A percentile compares a stretch with the other conserved stretches of the same genome.
Conservation (phyloP, 306 rosid species). For the Vigna mungo region DNA sequence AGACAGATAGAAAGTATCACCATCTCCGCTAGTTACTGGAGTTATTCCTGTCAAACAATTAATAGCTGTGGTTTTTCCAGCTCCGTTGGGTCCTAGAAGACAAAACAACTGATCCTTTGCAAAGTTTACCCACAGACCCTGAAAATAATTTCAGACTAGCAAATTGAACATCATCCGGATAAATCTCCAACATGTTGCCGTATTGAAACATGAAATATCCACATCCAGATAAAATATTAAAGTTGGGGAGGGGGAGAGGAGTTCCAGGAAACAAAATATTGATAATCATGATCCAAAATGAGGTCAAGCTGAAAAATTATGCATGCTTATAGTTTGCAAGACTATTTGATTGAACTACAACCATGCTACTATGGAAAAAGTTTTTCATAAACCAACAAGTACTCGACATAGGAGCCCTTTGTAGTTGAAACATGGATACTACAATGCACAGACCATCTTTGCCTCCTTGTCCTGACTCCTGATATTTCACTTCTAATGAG, state of each 20-base stretch:
- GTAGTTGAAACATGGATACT: neutral
- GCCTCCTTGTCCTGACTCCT: neutral
- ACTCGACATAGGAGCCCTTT: conserved; percentile 4
- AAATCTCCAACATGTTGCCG: conserved; percentile 2
- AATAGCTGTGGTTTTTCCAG: conserved; percentile 92
- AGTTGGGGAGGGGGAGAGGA: neutral
- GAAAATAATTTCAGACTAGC: conserved; percentile 47
- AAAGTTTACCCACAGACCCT: conserved; percentile 93
- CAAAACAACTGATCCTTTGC: conserved; percentile 87
- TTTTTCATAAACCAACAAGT: neutral
- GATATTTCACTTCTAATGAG: conserved; percentile 8
- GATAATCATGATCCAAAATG: neutral
- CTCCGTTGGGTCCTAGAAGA: conserved; percentile 95
- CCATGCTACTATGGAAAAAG: neutral
- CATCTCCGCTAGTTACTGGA: conserved; percentile 87
- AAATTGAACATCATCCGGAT: conserved; percentile 29
- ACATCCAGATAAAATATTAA: neutral
- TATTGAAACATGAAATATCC: conserved; percentile 23
- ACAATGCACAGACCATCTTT: neutral
- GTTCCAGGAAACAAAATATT: neutral
- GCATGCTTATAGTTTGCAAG: neutral
- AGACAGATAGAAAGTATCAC: conserved; percentile 49
- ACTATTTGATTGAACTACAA: conserved; percentile 18
- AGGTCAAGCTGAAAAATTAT: conserved; percentile 1
- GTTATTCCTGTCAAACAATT: conserved; percentile 89